Base-by-base conservation (phyloP, 805 yeast genomes). In the Ogataea pini region DNA sequence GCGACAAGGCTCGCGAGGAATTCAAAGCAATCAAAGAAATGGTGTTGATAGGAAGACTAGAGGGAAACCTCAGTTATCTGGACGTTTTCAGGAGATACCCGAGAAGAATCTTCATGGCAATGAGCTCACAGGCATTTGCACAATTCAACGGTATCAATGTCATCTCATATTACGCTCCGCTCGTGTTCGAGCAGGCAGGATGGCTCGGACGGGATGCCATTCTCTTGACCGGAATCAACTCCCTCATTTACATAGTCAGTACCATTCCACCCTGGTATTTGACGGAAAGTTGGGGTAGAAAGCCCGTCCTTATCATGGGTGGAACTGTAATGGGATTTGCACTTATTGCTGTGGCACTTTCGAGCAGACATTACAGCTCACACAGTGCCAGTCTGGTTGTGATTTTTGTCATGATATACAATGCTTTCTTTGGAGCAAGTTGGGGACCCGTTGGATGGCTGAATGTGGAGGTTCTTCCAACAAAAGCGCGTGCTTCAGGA, bases 361-460 rank as follows among this genome's bases (percentile, higher is more conserved):
- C 79, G 25, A 71, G 82, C 62, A 76, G 71, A 58, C 56, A 78
- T 25, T 76, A 79, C 55, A 44, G 43, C 4, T 51, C 66, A 3
- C 56, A 72, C 48, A 87, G 96, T 2, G 86, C 96, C 9, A 72
- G 74, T 14, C 64, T 81, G 51, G 96, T 89, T 28, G 96, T 89
- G 1, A 60, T 79, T 2, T 80, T 86, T 59, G 96, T 90, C 14
- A 77, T 90, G 46, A 68, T 88, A 13, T 88, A 83, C 71, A 90
- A 89, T 61, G 87, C 95, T 1, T 82, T 83, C 3, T 90, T 90
- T 69, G 97, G 96, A 14, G 82, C 81, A 60, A 83, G 92, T 46
- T 91, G 96, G 96, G 97, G 97, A 8, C 96, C 96, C 3, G 83
- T 90, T 46, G 96, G 96, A 10, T 89, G 97, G 97, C 68, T 85